phyloP scores from a whole-genome alignment of 306 rosid genomes.

The Dalbergia oliveri region DNA sequence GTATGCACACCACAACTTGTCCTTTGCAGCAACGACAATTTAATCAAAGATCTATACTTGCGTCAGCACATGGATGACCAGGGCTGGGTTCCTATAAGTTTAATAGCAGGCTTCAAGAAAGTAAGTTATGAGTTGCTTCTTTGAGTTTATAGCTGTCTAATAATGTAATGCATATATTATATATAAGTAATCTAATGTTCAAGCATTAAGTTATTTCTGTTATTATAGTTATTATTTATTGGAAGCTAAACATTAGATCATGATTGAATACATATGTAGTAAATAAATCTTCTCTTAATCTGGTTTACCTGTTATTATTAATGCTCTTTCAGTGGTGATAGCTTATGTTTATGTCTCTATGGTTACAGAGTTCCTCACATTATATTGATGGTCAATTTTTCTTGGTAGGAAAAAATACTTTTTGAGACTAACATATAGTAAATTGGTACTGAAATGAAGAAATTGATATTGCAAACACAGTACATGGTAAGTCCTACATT shows the following conservation, averaged over 20 bases:
- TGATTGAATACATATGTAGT: background rate
- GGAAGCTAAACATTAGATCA: background rate
- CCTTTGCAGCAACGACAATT: constrained; percentile 77
- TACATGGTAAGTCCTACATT: background rate
- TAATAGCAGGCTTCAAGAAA: constrained; percentile 81
- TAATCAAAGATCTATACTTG: constrained; percentile 77
- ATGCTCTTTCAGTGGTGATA: background rate
- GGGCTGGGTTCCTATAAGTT: constrained; percentile 85
- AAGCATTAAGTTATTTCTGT: background rate
- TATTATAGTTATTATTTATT: background rate
- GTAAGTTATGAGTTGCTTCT: constrained; percentile 61
- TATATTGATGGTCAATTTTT: background rate
- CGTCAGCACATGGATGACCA: constrained; percentile 85
- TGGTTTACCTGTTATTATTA: background rate
- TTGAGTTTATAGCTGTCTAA: constrained; percentile 16
- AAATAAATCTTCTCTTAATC: background rate
- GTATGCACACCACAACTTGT: constrained; percentile 36
- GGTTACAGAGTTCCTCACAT: background rate
- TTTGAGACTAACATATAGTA: background rate
- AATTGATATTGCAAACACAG: background rate
- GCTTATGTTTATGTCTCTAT: background rate
- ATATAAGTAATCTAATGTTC: background rate
- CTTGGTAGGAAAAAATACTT: no score
- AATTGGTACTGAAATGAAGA: background rate
- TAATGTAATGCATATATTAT: background rate